Evolutionary conservation across 331 rosid genomes (phyloP).

Genomic region (Pyrus hybrid): DNA sequence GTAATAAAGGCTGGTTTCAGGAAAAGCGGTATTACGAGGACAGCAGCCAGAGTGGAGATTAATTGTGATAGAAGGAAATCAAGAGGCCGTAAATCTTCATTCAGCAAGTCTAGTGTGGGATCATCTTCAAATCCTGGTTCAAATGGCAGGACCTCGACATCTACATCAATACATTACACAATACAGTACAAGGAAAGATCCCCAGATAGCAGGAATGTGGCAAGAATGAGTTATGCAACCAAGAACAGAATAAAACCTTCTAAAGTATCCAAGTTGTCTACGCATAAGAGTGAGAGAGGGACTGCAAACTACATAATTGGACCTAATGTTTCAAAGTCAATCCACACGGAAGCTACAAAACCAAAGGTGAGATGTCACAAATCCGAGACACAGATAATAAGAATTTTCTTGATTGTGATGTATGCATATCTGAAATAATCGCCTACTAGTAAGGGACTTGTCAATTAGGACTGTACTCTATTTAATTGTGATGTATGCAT

Average conservation of each 20-base stretch:
- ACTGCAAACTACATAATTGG: slow-evolving; percentile 21
- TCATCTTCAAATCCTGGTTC: slow-evolving; percentile 49
- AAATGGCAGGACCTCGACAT: slow-evolving; percentile 23
- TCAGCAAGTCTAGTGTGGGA: slow-evolving; percentile 64
- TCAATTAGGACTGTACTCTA: neutral
- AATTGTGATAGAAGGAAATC: slow-evolving; percentile 28
- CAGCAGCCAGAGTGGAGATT: slow-evolving; percentile 35
- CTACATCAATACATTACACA: no score
- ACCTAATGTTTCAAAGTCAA: slow-evolving; percentile 23
- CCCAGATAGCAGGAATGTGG: slow-evolving; percentile 22
- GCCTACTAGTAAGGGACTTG: neutral
- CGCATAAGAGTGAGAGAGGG: slow-evolving; percentile 15
- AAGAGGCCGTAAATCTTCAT: slow-evolving; percentile 48
- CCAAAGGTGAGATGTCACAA: slow-evolving; percentile 41
- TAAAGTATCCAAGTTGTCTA: slow-evolving; percentile 21
- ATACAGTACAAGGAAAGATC: slow-evolving; percentile 21
- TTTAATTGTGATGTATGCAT: neutral
- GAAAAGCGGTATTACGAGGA: slow-evolving; percentile 33
- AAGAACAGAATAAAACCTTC: slow-evolving; percentile 23
- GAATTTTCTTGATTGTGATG: neutral
- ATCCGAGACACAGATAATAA: neutral
- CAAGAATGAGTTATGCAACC: slow-evolving; percentile 21
- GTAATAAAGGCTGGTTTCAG: slow-evolving; percentile 33
- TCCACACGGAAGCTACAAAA: slow-evolving; percentile 32
- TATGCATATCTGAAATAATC: neutral